Percentiles rank a stretch among this genome's conserved stretches.
phyloP scores from a whole-genome alignment of 2,329 filamentous ascomycete species.

The Colletotrichum sp. region DNA sequence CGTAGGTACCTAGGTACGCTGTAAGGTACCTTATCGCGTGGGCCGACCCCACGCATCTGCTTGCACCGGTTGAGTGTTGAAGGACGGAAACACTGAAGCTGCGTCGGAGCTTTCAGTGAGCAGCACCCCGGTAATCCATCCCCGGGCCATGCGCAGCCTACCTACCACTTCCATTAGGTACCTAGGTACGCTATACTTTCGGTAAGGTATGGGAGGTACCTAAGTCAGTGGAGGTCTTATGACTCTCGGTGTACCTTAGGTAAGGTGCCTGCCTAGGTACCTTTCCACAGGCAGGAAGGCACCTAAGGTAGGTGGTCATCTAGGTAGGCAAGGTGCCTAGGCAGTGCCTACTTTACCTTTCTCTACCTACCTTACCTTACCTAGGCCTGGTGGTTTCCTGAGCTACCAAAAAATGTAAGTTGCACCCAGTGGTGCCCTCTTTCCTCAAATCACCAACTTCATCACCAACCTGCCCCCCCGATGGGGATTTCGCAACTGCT shows the following conservation, averaged over 20 bases:
- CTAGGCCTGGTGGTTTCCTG: neutral
- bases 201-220: too few relatives aligned
- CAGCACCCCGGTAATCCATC: neutral
- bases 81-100: neutral
- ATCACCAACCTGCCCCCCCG: neutral
- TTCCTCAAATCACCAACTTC: neutral
- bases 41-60: neutral
- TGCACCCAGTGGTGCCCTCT: neutral
- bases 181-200: neutral
- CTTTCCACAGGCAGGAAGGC: neutral
- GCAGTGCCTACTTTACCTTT: neutral
- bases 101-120: neutral
- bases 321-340: neutral
- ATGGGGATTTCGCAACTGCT: neutral
- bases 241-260: too few relatives aligned
- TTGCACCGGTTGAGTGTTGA: neutral
- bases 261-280: neutral
- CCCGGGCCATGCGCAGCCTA: too few relatives aligned
- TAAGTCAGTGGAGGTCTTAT: too few relatives aligned
- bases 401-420: neutral
- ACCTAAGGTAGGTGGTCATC: neutral
- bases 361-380: neutral
- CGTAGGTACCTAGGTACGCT: too few relatives aligned
- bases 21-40: neutral
- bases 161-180: neutral